These are phyloP conservation scores for Lotus japonicus DNA, from an alignment of 306 rosid species.

Conservation along the genomic window DNA sequence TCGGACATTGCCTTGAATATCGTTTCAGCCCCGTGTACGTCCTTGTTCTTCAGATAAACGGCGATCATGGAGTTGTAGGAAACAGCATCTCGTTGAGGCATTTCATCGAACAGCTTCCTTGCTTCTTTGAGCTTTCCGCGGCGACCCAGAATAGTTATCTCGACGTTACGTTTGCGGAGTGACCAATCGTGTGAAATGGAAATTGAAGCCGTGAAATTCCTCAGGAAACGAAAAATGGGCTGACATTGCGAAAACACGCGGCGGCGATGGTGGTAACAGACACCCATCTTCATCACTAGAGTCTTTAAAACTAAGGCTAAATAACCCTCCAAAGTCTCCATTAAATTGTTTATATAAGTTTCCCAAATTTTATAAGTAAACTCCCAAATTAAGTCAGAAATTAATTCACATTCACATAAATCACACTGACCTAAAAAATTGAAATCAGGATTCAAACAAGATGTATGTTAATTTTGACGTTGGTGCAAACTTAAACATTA, in stretches of 20 bases:
- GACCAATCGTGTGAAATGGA: neutral
- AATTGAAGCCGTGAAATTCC: conserved; percentile 16
- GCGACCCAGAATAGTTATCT: conserved; percentile 19
- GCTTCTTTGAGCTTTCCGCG: conserved; percentile 27
- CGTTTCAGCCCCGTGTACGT: conserved; percentile 20
- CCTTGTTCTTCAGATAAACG: conserved; percentile 27
- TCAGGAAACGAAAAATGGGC: neutral
- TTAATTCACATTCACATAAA: too few species aligned
- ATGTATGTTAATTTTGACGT: too few species aligned
- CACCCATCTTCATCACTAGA: neutral
- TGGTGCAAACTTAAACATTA: too few species aligned
- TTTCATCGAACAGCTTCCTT: conserved; percentile 33
- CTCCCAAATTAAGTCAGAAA: too few species aligned
- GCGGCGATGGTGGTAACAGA: neutral
- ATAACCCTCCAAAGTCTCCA: too few species aligned
- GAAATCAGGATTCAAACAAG: too few species aligned
- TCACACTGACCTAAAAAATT: too few species aligned
- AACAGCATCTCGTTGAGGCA: conserved; percentile 24
- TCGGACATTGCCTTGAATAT: conserved; percentile 20
- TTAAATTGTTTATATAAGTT: too few species aligned
- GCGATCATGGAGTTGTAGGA: conserved; percentile 30
- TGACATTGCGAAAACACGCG: neutral
- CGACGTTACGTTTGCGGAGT: conserved; percentile 15
- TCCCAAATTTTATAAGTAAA: too few species aligned
- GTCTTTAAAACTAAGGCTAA: too few species aligned